Conservation (phyloP, 179 eudicot species). For the Heliamphora pulchella region DNA sequence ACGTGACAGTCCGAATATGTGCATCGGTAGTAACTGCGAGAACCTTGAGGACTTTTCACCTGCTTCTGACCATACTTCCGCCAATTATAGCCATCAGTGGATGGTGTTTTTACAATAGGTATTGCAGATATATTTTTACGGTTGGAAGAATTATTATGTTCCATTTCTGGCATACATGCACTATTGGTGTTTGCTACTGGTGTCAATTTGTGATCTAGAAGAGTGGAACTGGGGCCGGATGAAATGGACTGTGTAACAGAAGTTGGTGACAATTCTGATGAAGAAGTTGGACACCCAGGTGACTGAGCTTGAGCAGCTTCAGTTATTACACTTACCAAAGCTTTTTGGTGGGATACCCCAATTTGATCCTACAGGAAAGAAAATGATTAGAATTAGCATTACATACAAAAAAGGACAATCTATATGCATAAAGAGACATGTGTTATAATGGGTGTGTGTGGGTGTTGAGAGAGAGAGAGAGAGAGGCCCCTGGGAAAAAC, state of each 20-base stretch:
- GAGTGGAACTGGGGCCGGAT: conserved; percentile 20
- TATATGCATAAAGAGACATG: background rate
- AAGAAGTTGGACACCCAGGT: conserved; percentile 24
- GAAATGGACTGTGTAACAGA: conserved; percentile 30
- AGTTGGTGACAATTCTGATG: conserved; percentile 27
- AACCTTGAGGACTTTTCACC: conserved; percentile 79
- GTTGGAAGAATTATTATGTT: conserved; percentile 16
- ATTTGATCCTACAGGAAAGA: conserved; percentile 36
- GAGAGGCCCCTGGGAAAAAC: background rate
- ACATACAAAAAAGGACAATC: background rate
- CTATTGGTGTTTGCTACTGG: conserved; percentile 17
- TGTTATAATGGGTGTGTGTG: background rate
- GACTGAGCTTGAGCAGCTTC: conserved; percentile 37
- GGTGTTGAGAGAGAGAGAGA: background rate
- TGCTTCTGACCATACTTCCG: conserved; percentile 96
- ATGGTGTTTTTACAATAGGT: conserved; percentile 35
- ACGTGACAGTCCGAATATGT: conserved; percentile 46
- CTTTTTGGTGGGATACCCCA: conserved; percentile 38
- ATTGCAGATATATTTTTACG: conserved; percentile 18
- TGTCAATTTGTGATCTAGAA: conserved; percentile 17
- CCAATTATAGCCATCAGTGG: conserved; percentile 65
- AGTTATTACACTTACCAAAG: conserved; percentile 36
- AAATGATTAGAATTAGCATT: background rate
- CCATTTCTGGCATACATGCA: conserved; percentile 12
- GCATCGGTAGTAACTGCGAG: conserved; percentile 82